Conservation (phyloP, 2,329 filamentous ascomycete genomes). For the Diaporthe sp. region DNA sequence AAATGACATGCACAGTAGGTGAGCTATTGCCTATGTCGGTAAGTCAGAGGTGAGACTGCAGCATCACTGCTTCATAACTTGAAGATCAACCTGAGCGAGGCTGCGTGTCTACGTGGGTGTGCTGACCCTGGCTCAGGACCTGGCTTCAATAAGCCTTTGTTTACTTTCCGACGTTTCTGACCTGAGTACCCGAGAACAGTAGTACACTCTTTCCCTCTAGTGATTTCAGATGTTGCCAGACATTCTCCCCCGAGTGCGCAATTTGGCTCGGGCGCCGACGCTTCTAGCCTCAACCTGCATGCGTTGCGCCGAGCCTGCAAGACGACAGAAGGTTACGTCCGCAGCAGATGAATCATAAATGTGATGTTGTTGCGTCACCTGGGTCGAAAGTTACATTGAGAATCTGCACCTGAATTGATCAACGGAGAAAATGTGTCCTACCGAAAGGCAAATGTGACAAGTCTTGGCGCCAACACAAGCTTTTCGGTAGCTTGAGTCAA, state of each 20-base stretch:
- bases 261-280: not conserved
- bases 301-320: not conserved
- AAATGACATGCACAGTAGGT: not conserved
- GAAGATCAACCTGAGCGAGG: too few species aligned
- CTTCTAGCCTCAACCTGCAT: not conserved
- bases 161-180: not conserved
- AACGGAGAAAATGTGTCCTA: not conserved
- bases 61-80: not conserved
- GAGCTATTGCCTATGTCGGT: not conserved
- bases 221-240: not conserved
- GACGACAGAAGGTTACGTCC: not conserved
- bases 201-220: not conserved
- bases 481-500: constrained; percentile 14
- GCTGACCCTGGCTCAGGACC: too few species aligned
- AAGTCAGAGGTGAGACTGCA: not conserved
- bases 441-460: not conserved
- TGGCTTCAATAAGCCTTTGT: not conserved
- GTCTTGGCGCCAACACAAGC: constrained; percentile 16
- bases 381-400: not conserved
- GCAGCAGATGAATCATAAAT: not conserved
- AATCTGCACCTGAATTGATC: not conserved
- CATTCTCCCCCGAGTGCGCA: not conserved
- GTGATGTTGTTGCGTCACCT: not conserved
- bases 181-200: not conserved
- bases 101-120: too few species aligned